Base-by-base conservation (phyloP, 768 basidiomycete species). In the Lanmaoa pseudosensibilis region DNA sequence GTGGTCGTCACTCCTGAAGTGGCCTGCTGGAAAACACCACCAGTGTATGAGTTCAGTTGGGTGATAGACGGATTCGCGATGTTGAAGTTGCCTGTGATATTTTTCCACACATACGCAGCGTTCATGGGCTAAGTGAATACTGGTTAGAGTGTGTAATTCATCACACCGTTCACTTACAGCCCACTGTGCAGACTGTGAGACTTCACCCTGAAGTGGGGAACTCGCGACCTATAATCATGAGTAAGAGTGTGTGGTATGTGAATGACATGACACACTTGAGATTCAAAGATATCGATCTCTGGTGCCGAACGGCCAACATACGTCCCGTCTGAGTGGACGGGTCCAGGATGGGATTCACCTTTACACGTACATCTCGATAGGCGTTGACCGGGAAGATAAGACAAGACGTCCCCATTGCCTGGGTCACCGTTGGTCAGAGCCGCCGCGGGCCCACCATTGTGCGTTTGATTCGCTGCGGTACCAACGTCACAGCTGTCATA, bases 401-500 rank as follows among this genome's bases (percentile, higher is more conserved):
- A 93, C 23, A 98, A 74, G 10, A 76, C 79, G 43, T 77, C 79
- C 51, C 76, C 77, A 46, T 80, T 74, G 21, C 66, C 63, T 3
- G 75, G 65, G 64, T 90, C 88, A 15, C 92, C 92, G 49, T 79
- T 78, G 18, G 74, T 73, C 6, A 80, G 74, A 7, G 91, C 86
- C 4, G 86, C 80, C 12, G 61, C 53, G 1, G 94, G 94, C 45
- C 68, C 68, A 2, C 84, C 86, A 55, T 87, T 80, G 43, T 83
- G 46, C 1, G 92, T 88, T 71, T 98, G 95, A 70, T 98, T 98
- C 9, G 81, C 72, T 18, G 83, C 78, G 1, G 94, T 94, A n/a
- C 96, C 96, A n/a, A 95, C 84, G 68, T 98, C 95, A 64, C 96
- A 97, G 12, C 80, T 74, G 62, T 92, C 88, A 59, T 92, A 92